Evolutionary conservation across 1,139 yeast genomes (phyloP), one percentile per base, ranked within the genome.

Genomic region (Tardiomyces digboiensis): DNA sequence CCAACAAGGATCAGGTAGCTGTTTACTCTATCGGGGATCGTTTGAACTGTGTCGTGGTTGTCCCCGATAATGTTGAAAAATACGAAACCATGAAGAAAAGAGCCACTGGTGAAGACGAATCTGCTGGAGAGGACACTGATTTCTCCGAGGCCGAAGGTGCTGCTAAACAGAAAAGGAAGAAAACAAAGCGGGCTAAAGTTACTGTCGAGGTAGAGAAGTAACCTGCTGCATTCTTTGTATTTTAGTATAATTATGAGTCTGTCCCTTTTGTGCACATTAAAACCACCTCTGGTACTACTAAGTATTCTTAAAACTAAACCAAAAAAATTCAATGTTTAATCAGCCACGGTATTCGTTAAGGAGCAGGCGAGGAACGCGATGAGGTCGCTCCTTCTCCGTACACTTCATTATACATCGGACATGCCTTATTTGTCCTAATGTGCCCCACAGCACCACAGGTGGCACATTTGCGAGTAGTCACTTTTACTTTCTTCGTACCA

Each of bases 401-500:
- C 29, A 59, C 46, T 48, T 67, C 78, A 48, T 72, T 72, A 53
- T 79, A 89, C 73, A 88, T 72, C n/a, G 97, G 97, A 65, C 97
- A 89, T 44, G 77, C 71, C 60, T 82, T 82, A 62, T 87, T 88
- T 8, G 97, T 89, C 58, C 94, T 74, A 51, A 89, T 91, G 62
- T 91, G 98, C 0, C 97, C 98, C 55, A 84, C 75, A 2, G 91
- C 94, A 21, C 97, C 97, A 72, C 97, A 91, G 1, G 94, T 83
- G 4, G 94, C 88, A 67, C 97, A 91, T 57, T 87, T 76, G 59
- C 97, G 72, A 7, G 85, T 81, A 1, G 85, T 85, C 45, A 88
- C 79, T 59, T 85, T 86, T 41, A 63, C 66, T 29, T 61, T 61
- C 20, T 54, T 54, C 14, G 60, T 51, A 26, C 54, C 61, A 70